phyloP scores from a whole-genome alignment of 495 filamentous ascomycete species.

The Bacidia rubella region DNA sequence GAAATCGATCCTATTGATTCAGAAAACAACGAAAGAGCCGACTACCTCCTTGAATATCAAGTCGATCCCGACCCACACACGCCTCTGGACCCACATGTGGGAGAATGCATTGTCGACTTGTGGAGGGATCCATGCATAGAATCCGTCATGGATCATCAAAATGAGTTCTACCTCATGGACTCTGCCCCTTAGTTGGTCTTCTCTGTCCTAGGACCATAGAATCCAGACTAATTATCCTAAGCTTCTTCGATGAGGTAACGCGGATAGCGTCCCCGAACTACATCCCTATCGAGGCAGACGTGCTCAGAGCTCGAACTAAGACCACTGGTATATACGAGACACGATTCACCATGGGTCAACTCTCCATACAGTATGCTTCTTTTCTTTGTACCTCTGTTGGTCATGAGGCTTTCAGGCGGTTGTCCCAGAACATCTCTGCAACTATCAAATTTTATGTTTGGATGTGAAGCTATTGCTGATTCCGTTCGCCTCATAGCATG shows the following conservation, averaged over 20 bases:
- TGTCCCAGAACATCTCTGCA: too few relatives aligned
- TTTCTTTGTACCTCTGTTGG: neutral
- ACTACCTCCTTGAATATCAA: conserved; percentile 74
- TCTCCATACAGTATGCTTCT: conserved; percentile 89
- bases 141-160: conserved; percentile 78
- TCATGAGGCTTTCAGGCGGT: neutral
- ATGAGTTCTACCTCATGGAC: conserved; percentile 98
- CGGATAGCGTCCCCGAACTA: conserved; percentile 80
- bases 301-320: conserved; percentile 89
- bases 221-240: conserved; percentile 26
- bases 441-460: too few relatives aligned
- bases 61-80: conserved; percentile 81
- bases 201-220: neutral
- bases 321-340: conserved; percentile 99
- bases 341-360: conserved; percentile 90
- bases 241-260: conserved; percentile 87
- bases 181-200: conserved; percentile 86
- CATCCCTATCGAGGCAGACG: conserved; percentile 81
- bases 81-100: conserved; percentile 63
- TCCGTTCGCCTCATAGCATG: conserved; percentile 49
- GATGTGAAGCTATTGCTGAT: conserved; percentile 5
- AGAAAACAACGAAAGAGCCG: conserved; percentile 58
- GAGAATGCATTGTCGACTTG: conserved; percentile 66
- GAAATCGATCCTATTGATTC: conserved; percentile 56
- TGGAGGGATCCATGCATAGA: conserved; percentile 85